A percentile compares a stretch with the other conserved stretches of the same genome.
These are phyloP conservation scores for Aspergillus bridgeri DNA, from an alignment of 495 filamentous ascomycete species.

Conservation along the genomic window DNA sequence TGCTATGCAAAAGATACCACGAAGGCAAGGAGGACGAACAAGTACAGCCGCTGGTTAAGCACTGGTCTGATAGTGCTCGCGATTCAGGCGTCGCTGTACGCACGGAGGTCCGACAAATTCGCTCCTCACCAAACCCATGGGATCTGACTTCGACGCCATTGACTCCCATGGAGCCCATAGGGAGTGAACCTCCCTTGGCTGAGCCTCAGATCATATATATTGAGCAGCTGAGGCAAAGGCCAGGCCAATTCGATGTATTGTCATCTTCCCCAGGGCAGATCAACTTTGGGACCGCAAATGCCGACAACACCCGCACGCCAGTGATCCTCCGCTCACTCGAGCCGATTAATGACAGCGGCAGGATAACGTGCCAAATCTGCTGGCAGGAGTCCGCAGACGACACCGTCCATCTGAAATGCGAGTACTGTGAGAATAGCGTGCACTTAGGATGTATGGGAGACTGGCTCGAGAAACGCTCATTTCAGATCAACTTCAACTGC, in stretches of 20 bases:
- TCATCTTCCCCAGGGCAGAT: background rate
- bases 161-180: background rate
- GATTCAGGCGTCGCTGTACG: background rate
- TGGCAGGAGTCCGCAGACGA: background rate
- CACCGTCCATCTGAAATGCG: background rate
- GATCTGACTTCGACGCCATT: conserved; percentile 3
- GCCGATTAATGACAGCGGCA: background rate
- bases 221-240: conserved; percentile 5
- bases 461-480: background rate
- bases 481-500: conserved; percentile 3
- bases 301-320: conserved; percentile 1
- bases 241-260: background rate
- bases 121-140: background rate
- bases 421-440: conserved; percentile 1
- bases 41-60: background rate
- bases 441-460: conserved; percentile 4
- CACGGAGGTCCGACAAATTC: background rate
- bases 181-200: background rate
- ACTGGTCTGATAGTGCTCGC: background rate
- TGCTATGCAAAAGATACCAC: conserved; percentile 1
- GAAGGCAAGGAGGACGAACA: background rate
- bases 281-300: conserved; percentile 2
- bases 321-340: conserved; percentile 4
- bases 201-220: background rate
- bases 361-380: background rate